Evolutionary conservation across 129 eudicot genomes (phyloP).

Genomic region (Daucus carota): DNA sequence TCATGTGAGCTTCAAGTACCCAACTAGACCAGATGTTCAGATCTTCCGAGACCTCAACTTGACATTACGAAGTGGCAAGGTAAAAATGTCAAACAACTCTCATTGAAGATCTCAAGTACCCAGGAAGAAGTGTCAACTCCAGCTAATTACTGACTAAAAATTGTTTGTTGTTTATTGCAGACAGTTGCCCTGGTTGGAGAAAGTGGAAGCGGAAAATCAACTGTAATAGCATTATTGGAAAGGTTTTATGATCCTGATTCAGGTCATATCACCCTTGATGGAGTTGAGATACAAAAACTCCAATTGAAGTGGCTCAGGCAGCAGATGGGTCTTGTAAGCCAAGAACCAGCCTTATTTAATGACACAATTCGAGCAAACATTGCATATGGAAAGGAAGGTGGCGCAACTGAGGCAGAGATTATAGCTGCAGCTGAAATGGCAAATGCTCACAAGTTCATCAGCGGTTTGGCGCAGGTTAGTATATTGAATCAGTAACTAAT

Average conservation of each 20-base stretch:
- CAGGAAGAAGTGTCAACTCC: background rate
- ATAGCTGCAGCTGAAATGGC: constrained; percentile 65
- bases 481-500: background rate
- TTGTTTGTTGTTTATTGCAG: constrained; percentile 19
- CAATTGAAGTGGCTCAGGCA: constrained; percentile 68
- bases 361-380: constrained; percentile 72
- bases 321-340: constrained; percentile 80
- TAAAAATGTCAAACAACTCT: constrained; percentile 7
- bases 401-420: constrained; percentile 61
- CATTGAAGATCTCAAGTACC: background rate
- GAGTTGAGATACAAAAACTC: constrained; percentile 42
- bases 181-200: constrained; percentile 75
- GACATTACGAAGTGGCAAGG: constrained; percentile 66
- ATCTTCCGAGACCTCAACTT: constrained; percentile 58
- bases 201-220: constrained; percentile 75
- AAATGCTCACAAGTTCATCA: constrained; percentile 67
- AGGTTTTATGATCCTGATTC: constrained; percentile 69
- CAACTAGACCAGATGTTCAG: constrained; percentile 69
- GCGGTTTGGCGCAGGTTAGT: constrained; percentile 45
- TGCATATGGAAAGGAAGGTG: constrained; percentile 63
- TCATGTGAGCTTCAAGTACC: constrained; percentile 68
- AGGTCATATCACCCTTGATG: constrained; percentile 56
- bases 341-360: constrained; percentile 63
- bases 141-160: background rate
- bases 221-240: constrained; percentile 56